Percentiles rank a stretch among this genome's conserved stretches.
Evolutionary conservation across 768 basidiomycete species (phyloP).

Genomic region (Mycena sanguinolenta): DNA sequence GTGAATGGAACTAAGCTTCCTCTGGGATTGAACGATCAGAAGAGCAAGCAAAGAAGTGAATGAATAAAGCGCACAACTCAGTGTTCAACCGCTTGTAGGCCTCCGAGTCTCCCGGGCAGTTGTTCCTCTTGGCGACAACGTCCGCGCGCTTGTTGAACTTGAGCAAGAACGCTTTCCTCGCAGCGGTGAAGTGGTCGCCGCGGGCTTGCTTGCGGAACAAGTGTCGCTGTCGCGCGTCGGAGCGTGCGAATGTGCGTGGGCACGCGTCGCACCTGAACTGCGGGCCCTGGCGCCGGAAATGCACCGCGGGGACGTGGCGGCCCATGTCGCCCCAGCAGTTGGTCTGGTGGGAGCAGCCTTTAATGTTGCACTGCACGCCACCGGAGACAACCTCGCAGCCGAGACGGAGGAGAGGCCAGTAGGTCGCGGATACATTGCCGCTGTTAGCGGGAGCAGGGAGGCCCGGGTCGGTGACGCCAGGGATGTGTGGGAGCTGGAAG

Average conservation of each 20-base stretch:
- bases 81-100: background rate
- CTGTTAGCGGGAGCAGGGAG: background rate
- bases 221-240: background rate
- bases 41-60: background rate
- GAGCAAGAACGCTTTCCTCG: background rate
- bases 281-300: background rate
- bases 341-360: background rate
- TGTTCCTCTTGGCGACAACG: background rate
- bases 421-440: background rate
- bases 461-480: background rate
- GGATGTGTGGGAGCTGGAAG: background rate
- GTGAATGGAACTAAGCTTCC: background rate
- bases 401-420: slow-evolving; percentile 10
- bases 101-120: background rate
- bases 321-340: slow-evolving; percentile 13
- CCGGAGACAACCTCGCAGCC: slow-evolving; percentile 4
- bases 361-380: slow-evolving; percentile 3
- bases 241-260: background rate
- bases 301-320: slow-evolving; percentile 9
- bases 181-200: background rate
- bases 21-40: background rate
- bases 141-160: background rate
- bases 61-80: background rate
- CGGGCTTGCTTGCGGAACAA: too few relatives aligned
- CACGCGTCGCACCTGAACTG: background rate